phyloP scores from a whole-genome alignment of 2,329 filamentous ascomycete genomes.

The Magnaporthiopsis rhizophila region DNA sequence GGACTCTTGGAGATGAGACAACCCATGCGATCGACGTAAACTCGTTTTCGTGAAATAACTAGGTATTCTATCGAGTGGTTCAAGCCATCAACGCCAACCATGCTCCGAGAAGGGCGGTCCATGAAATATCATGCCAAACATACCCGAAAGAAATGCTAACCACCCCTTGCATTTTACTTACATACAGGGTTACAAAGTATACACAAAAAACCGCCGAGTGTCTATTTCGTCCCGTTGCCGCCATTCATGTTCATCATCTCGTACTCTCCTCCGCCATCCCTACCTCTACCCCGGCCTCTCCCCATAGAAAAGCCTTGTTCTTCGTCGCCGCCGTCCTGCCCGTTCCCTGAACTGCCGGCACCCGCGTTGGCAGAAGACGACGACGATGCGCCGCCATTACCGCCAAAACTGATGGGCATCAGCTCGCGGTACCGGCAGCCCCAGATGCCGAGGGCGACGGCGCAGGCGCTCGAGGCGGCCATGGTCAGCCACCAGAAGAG shows the following conservation, averaged over 20 bases:
- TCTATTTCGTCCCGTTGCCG: neutral
- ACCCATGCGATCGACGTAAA: too few species aligned
- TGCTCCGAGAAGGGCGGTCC: too few species aligned
- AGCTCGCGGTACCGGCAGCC: slow-evolving; percentile 86
- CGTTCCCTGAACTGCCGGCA: slow-evolving; percentile 13
- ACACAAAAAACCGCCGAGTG: neutral
- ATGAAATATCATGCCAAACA: too few species aligned
- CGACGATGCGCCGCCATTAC: slow-evolving; percentile 28
- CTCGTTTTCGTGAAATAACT: too few species aligned
- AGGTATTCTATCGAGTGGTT: too few species aligned
- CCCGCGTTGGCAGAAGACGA: slow-evolving; percentile 15
- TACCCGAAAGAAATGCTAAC: neutral
- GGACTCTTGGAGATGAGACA: too few species aligned
- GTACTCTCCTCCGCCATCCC: slow-evolving; percentile 52
- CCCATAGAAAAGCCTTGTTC: slow-evolving; percentile 44
- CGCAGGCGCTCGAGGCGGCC: slow-evolving; percentile 34
- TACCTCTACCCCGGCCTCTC: slow-evolving; percentile 41
- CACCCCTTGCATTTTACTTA: neutral
- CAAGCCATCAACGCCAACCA: too few species aligned
- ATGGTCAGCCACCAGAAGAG: slow-evolving; percentile 77
- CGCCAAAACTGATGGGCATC: slow-evolving; percentile 79
- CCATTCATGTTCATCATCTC: slow-evolving; percentile 54
- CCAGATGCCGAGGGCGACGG: slow-evolving; percentile 68
- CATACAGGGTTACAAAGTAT: neutral
- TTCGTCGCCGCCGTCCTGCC: slow-evolving; percentile 25